Conservation (phyloP, 805 yeast genomes). For the Hagleromyces aurorensis region DNA sequence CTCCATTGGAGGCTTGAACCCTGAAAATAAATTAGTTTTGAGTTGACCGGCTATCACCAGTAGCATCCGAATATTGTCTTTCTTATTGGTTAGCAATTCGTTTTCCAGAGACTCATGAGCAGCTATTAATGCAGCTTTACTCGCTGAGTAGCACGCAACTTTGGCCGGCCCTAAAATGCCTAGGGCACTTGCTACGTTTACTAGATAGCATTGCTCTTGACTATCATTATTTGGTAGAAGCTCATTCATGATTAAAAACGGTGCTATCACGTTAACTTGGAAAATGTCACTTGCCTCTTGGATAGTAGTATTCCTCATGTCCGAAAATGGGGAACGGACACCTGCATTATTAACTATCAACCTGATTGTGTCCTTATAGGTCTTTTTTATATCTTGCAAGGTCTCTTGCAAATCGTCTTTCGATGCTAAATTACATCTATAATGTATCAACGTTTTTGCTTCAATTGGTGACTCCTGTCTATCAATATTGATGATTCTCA, state of each 20-base stretch:
- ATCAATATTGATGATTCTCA: constrained; percentile 26
- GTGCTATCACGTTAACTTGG: constrained; percentile 58
- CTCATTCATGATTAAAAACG: constrained; percentile 56
- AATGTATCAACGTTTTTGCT: constrained; percentile 35
- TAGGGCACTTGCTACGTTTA: constrained; percentile 70
- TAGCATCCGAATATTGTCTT: constrained; percentile 55
- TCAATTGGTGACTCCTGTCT: constrained; percentile 5
- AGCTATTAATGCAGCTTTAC: constrained; percentile 78
- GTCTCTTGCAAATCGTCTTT: constrained; percentile 34
- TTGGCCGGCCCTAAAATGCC: constrained; percentile 78
- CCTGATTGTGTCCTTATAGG: constrained; percentile 46
- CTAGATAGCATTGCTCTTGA: constrained; percentile 56
- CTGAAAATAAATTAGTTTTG: constrained; percentile 65
- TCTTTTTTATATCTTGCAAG: constrained; percentile 34
- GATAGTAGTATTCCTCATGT: constrained; percentile 40
- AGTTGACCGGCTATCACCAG: constrained; percentile 82
- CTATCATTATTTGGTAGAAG: constrained; percentile 52
- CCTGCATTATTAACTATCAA: constrained; percentile 82
- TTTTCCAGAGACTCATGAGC: constrained; percentile 74
- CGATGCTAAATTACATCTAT: constrained; percentile 61
- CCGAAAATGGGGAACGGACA: constrained; percentile 44
- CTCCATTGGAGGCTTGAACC: constrained; percentile 65
- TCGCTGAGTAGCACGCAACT: constrained; percentile 71
- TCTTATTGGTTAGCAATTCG: constrained; percentile 46
- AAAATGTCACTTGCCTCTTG: constrained; percentile 51